These are phyloP conservation scores for Fusarium continuum DNA, from an alignment of 2,329 filamentous ascomycete species.

Conservation along the genomic window DNA sequence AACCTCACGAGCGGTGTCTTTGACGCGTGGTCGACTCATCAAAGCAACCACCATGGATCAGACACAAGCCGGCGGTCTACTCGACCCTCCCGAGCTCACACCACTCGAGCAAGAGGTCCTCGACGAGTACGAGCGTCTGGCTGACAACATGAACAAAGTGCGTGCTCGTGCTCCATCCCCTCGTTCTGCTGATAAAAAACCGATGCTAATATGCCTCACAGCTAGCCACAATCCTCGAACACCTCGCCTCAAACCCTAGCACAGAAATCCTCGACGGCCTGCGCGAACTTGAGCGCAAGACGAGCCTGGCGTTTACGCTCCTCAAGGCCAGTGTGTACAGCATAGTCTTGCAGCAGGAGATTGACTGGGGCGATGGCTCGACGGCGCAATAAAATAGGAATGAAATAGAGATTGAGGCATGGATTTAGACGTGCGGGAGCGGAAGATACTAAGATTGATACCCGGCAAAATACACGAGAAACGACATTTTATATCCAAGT, in stretches of 20 bases:
- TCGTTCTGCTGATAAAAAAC: background rate
- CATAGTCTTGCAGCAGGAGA: conserved; percentile 98
- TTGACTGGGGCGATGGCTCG: conserved; percentile 72
- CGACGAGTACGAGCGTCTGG: conserved; percentile 88
- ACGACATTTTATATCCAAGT: conserved; percentile 29
- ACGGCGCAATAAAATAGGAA: conserved; percentile 42
- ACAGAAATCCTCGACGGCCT: conserved; percentile 87
- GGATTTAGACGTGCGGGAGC: background rate
- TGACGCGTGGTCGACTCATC: background rate
- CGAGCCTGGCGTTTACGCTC: conserved; percentile 91
- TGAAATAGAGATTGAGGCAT: background rate
- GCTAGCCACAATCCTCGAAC: conserved; percentile 68
- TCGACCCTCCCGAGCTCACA: conserved; percentile 67
- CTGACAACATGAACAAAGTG: conserved; percentile 92
- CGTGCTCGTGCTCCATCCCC: conserved; percentile 16
- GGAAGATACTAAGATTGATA: conserved; percentile 27
- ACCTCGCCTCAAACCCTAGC: conserved; percentile 75
- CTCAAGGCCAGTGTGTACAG: conserved; percentile 98
- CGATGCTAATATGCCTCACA: conserved; percentile 40
- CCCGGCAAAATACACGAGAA: conserved; percentile 25
- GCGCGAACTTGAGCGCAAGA: conserved; percentile 90
- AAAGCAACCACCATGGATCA: conserved; percentile 33
- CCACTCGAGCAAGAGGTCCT: conserved; percentile 93
- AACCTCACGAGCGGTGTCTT: background rate
- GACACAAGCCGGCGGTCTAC: conserved; percentile 38